phyloP scores from a whole-genome alignment of 2,329 filamentous ascomycete species.

The Phialophora tarda region DNA sequence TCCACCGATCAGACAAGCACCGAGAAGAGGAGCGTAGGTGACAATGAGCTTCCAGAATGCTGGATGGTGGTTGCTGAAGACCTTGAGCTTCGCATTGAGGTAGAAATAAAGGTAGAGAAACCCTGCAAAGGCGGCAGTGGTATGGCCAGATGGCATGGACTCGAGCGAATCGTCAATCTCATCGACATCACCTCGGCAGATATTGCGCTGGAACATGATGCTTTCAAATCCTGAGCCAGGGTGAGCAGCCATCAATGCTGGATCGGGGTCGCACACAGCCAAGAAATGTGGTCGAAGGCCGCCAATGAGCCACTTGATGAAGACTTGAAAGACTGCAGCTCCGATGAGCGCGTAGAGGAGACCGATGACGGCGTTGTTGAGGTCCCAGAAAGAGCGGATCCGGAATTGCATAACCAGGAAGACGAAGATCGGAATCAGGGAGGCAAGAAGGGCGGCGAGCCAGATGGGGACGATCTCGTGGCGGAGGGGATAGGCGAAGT shows the following conservation, averaged over 20 bases:
- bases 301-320: slow-evolving; percentile 76
- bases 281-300: slow-evolving; percentile 75
- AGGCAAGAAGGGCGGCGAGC: slow-evolving; percentile 69
- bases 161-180: slow-evolving; percentile 73
- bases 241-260: slow-evolving; percentile 48
- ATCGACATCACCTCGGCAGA: slow-evolving; percentile 70
- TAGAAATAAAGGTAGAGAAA: slow-evolving; percentile 71
- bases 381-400: slow-evolving; percentile 67
- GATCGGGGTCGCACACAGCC: slow-evolving; percentile 69
- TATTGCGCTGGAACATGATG: slow-evolving; percentile 71
- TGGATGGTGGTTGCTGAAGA: slow-evolving; percentile 74
- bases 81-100: slow-evolving; percentile 78
- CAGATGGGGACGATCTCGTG: slow-evolving; percentile 75
- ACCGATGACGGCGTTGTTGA: slow-evolving; percentile 73
- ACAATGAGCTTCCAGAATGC: slow-evolving; percentile 74
- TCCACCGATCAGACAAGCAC: slow-evolving; percentile 70
- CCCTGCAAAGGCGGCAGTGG: slow-evolving; percentile 63
- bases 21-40: slow-evolving; percentile 69
- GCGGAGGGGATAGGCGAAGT: slow-evolving; percentile 73
- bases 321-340: slow-evolving; percentile 77
- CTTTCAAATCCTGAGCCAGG: slow-evolving; percentile 59
- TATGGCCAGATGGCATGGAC: slow-evolving; percentile 75
- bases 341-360: slow-evolving; percentile 72
- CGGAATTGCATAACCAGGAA: slow-evolving; percentile 71
- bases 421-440: slow-evolving; percentile 68